Base-by-base conservation (phyloP, 306 rosid genomes). In the Adenanthera pavonina region DNA sequence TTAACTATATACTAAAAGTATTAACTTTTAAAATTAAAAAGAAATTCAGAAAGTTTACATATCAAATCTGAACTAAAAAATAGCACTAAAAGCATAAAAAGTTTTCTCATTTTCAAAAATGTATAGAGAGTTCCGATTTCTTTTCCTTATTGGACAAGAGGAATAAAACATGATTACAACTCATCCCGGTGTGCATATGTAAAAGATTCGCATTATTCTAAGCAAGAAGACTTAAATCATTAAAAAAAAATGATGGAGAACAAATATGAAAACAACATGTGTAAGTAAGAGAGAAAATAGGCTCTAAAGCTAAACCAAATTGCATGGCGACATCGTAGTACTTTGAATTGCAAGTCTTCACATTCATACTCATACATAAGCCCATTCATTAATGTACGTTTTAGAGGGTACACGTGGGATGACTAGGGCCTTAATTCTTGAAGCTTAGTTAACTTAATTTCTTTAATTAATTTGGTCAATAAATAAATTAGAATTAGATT, bases 391-490 rank as follows among this genome's bases (percentile, higher is more conserved):
- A 53, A 59, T 67, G 67, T 82, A 15, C 6, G 17, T 73, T 64
- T 72, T 48, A 81, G 83, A 81, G 56, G 4, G 36, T 47, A 25
- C 65, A 82, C 80, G 82, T 57, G 77, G 40, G 33, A 66, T 47
- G 4, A 52, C n/a, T 44, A 33, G 49, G 66, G 70, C 38, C 4
- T 64, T 0, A 65, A 78, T 75, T 60, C 84, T 82, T 86, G 19
- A 47, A 30, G 9, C 64, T 65, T 66, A 86, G 78, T 65, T 83
- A 72, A 86, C 85, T 86, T 59, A 8, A 59, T 10, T 80, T 59
- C 49, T 76, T 47, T 20, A 6, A 4, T 71, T 80, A 49, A 16
- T 76, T 60, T 72, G 30, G 77, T 11, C 53, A 70, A 84, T 51
- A 44, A n/a, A 8, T n/a, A 40, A 67, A 13, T 25, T 25, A 25